Evolutionary conservation across 768 basidiomycete genomes (phyloP), one percentile per base, ranked within the genome.

Genomic region (Pulveroboletus sp.): DNA sequence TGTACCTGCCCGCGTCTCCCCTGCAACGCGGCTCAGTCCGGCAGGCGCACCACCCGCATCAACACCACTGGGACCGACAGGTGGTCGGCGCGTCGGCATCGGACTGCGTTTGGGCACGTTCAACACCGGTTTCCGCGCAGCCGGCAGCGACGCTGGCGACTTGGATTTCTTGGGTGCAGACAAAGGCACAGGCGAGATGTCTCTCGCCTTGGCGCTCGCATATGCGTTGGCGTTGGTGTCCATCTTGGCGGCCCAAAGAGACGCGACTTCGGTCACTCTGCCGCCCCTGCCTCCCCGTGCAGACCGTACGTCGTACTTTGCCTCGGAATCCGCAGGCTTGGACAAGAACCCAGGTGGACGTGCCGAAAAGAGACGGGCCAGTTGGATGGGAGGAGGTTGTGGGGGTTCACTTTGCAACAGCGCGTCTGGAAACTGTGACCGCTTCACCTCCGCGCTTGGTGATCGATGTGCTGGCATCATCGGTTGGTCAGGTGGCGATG

Each of bases 241-340:
- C 24, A 72, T 73, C n/a, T 74, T 79, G 32, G 80, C 70, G 3
- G 85, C 80, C 87, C 88, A 91, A 21, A 91, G 70, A 2, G 86
- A 78, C 0, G 85, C 81, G 1, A 89, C 85, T 5, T 86, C 73
- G 3, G 86, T 74, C 14, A 90, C 89, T 46, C 78, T 76, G 11
- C 88, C 89, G 3, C 89, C 89, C 38, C 77, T 71, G 2, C 89
- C 89, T 5, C 89, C 87, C 18, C 88, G 76, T 5, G 86, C 87
- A 33, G 86, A 89, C 11, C 83, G 80, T 24, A 88, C 66, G 59
- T 90, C 81, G 59, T 89, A 89, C 50, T 81, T 84, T 18, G 73
- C 76, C 45, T 81, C 83, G 0, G 77, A 71, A 52, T 81, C 78
- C 3, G 57, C 50, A 18, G 66, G 63, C 37, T 66, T 58, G 47